Base-by-base conservation (phyloP, 148 eudicot species). In the Heliosperma pusillum region DNA sequence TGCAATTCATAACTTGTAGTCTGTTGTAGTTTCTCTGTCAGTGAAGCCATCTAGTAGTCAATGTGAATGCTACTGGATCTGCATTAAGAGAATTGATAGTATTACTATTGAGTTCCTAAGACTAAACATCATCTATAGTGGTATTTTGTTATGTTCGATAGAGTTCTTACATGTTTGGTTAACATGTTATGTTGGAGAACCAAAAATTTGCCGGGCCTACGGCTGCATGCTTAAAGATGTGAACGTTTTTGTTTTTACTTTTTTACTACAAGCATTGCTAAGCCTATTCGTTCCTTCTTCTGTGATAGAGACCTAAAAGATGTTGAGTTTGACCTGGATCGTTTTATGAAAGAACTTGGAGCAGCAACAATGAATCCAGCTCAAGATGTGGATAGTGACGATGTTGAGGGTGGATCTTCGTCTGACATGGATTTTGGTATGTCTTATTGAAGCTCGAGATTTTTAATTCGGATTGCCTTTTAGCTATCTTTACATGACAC, bases 381-480 rank as follows among this genome's bases (percentile, higher is more conserved):
- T 25, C 66, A 77, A 71, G 84, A 80, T 70, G 74, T 45, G 30
- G 83, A 65, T 64, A 78, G 81, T 57, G 86, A 87, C 80, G 97
- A 82, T 80, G 42, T 69, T 42, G 96, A 87, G 74, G 97, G 86
- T 72, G 93, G 86, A 69, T 85, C 88, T 71, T 90, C 82, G 2
- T 88, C 92, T 21, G 98, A 94, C 85, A 88, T 94, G 91, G 92
- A 94, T 84, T 91, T 91, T 77, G 97, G 97, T 93, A 86, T 76
- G 68, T 63, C 15, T n/a, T 10, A 26, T 60, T 79, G 30, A 22
- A 21, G 27, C 29, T 13, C 30, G 1, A 15, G 4, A 10, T 9
- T 22, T 56, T 24, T 45, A 11, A 66, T 66, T 66, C 47, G 30
- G 22, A 64, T 1, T 16, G 42, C 7, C 68, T 15, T 16, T 64